Base-by-base conservation (phyloP, 140 eudicot genomes). In the Oenanthe javanica region DNA sequence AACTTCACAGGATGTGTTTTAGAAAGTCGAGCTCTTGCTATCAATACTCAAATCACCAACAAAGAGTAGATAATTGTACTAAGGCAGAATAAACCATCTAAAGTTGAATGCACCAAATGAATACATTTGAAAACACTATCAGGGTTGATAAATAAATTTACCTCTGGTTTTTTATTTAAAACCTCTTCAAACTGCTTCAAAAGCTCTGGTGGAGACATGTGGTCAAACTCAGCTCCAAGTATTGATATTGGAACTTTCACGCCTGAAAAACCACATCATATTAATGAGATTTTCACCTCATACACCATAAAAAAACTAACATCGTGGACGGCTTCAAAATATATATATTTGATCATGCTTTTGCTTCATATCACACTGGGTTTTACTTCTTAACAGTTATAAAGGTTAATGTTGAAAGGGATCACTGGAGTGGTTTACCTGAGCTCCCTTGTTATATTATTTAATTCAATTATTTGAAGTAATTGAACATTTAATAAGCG, bases 121-220 rank as follows among this genome's bases (percentile, higher is more conserved):
- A 75, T 48, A 13, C 8, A 1, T 13, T 15, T 75, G 14, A 23
- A 48, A 61, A 61, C 69, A 9, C 14, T 61, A 8, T 11, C 69
- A n/a, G 15, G 16, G 78, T 47, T 74, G 5, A 75, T 48, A 31
- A 38, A 27, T 40, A 3, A 40, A 31, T 81, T 75, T 86, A 88
- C 97, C 82, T 88, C 88, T 1, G 88, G 67, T 78, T 91, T 89
- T 36, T 87, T 83, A 27, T 87, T 55, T 81, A 91, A 81, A 52
- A 86, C 85, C 46, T 85, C 83, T 71, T 82, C 90, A 18, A 91
- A 83, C 51, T 81, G 82, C 49, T 84, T 86, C 75, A 93, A 6
- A 31, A 80, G 87, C 75, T 86, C 92, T 14, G 89, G 89, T 31
- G 96, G 90, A 50, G 85, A 83, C 6, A 1, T 42, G 45, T 42